Base-by-base conservation (phyloP, 1,139 yeast genomes). In the Hansenula sp. region DNA sequence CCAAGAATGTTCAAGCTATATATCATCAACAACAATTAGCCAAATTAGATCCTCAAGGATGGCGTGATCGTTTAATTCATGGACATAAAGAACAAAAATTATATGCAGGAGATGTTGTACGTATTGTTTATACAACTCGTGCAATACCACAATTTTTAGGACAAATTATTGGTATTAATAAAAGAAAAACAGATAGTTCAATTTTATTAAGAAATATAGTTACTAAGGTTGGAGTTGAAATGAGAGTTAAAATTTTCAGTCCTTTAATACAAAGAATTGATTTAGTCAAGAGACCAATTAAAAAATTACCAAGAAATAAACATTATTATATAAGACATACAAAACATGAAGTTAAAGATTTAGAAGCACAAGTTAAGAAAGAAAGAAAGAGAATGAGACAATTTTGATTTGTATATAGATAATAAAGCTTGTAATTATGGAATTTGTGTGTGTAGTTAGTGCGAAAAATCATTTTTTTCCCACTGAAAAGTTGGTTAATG, bases 321-420 rank as follows among this genome's bases (percentile, higher is more conserved):
- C 92, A 87, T 52, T 88, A 82, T 71, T 89, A 86, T 64, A 85
- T 89, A 59, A 82, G 96, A 67, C 83, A 78, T 63, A 75, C 87
- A 50, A 82, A 81, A 64, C 68, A 82, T 64, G 97, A 89, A 63
- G 96, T 87, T 34, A 85, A 82, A 45, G 92, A 84, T 57, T 68
- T 83, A 45, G 92, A 83, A 46, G 62, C 69, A 20, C 55, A 59
- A 40, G 43, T 62, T 47, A 64, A 63, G 48, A 62, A 59, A 34
- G 44, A 5, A 14, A 37, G 2, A 20, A 39, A 20, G 54, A 52
- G 31, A 50, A 51, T 26, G 16, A n/a, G 2, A 21, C 11, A 2
- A 46, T 48, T 27, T 43, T 50, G 24, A 9, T 32, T 10, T 20
- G 24, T 1, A n/a, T n/a, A n/a, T n/a, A n/a, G n/a, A n/a, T n/a